Evolutionary conservation across 441 rosid species (phyloP), one percentile per base, ranked within the genome.

Genomic region (Arabidopsis lyrata): DNA sequence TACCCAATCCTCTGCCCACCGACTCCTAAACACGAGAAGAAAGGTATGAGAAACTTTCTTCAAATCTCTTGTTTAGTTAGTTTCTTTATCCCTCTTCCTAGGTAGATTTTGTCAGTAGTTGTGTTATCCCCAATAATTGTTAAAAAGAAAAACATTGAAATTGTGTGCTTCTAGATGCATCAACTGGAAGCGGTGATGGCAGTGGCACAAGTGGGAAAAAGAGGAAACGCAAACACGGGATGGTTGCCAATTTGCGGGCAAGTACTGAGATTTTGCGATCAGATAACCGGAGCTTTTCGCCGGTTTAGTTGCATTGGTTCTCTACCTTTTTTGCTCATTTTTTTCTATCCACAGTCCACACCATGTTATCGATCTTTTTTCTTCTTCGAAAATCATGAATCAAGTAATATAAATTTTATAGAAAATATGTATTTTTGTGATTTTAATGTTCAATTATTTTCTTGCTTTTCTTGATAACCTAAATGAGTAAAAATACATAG

Each of bases 241-340:
- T 93, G 98, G 98, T 78, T 88, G 27, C 97, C 97, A 3, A 82
- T 89, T 32, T 93, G 97, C 24, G 85, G 85, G 24, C 95, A 85
- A 79, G 87, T 91, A 14, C 82, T 86, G 1, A 85, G 81, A 58
- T 91, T 77, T 63, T 89, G 98, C 65, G 68, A 86, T 80, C 94
- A 88, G 53, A 83, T 84, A 16, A 87, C 83, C 8, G 89, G 83
- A 66, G 91, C 97, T 52, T 83, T 93, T 68, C 10, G 83, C 86
- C 53, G 91, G 86, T 59, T 86, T 87, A 62, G 69, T 86, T 10
- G 88, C 81, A 32, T 54, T 86, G 54, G 5, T 87, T 53, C 68
- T 84, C 50, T 86, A 85, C 31, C 39, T 70, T 7, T 82, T 49
- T 75, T 87, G 34, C 82, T 91, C 34, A 83, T 22, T 89, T 6